Base-by-base conservation (phyloP, 768 basidiomycete genomes). In the Lyophyllum shimeji region DNA sequence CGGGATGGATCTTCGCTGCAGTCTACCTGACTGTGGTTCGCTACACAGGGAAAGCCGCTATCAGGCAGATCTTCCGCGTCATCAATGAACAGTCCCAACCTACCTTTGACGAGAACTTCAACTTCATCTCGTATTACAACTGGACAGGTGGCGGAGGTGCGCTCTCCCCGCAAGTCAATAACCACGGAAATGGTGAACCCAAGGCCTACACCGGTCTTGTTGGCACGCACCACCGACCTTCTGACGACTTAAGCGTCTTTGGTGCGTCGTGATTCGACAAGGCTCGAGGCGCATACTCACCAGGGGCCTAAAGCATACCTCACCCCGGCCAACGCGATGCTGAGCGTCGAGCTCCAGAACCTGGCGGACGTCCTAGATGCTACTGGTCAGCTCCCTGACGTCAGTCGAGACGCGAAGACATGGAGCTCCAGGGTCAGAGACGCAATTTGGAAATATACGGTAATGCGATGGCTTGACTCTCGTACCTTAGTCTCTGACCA, bases 241-340 rank as follows among this genome's bases (percentile, higher is more conserved):
- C 86, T 0, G 89, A 92, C 64, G 89, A 92, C 65, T 66, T 89
- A 40, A 85, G 83, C 59, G 71, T 78, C 24, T 91, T 83, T 60
- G 83, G 87, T 86, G 57, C 59, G 69, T 34, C 72, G 63, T 31
- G 24, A 6, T 3, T 20, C n/a, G 53, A 15, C 20, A 1, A 23
- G 34, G 31, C 7, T 53, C n/a, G 24, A 13, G 8, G 18, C 17
- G 18, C 33, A 23, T 34, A 23, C 27, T 46, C 18, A 24, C 27
- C 59, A 46, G 18, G 27, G 21, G 29, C 46, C 20, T 11, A 8
- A 49, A 89, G 89, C 89, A 3, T 92, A 89, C 69, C 74, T 89
- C 56, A 87, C 84, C 0, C 85, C 90, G 2, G 89, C 87, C 7
- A 92, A 92, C 69, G 90, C 89, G 7, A 90, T 92, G 88, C 74